These are phyloP conservation scores for Olyra latifolia DNA, from an alignment of 176 grass and related monocot genomes.

Conservation along the genomic window DNA sequence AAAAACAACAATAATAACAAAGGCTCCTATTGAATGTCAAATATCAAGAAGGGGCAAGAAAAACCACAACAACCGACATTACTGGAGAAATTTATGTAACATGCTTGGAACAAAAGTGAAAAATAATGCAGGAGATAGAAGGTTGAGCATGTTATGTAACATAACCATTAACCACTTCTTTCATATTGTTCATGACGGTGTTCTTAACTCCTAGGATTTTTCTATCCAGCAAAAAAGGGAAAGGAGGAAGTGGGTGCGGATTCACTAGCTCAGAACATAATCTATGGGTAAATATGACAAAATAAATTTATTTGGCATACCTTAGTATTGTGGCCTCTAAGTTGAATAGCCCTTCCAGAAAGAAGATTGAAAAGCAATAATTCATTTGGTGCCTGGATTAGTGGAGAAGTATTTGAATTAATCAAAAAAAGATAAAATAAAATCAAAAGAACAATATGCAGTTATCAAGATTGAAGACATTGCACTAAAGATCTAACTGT, in stretches of 20 bases:
- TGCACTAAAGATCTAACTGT: not conserved
- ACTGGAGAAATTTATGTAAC: constrained; percentile 11
- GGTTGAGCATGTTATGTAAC: not conserved
- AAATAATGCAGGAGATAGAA: constrained; percentile 16
- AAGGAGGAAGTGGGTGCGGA: not conserved
- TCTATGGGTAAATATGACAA: constrained; percentile 7
- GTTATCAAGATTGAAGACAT: not conserved
- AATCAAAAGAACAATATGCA: constrained; percentile 18
- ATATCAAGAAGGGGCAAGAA: constrained; percentile 6
- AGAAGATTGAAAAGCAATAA: constrained; percentile 98
- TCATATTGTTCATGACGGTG: constrained; percentile 11
- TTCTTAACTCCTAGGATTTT: constrained; percentile 2
- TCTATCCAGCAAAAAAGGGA: constrained; percentile 30
- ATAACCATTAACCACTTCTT: not conserved
- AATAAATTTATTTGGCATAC: constrained; percentile 47
- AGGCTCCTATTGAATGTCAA: not conserved
- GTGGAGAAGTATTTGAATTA: constrained; percentile 16
- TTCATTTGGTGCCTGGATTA: constrained; percentile 84
- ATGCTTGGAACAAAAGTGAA: constrained; percentile 1
- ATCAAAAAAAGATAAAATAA: constrained; percentile 17
- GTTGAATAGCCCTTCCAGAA: constrained; percentile 88
- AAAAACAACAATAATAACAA: constrained; percentile 3
- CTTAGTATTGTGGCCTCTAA: constrained; percentile 90
- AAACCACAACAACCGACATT: not conserved
- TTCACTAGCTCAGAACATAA: constrained; percentile 18